Base-by-base conservation (phyloP, 208 protist genomes). In the Porcisia hertigi region DNA sequence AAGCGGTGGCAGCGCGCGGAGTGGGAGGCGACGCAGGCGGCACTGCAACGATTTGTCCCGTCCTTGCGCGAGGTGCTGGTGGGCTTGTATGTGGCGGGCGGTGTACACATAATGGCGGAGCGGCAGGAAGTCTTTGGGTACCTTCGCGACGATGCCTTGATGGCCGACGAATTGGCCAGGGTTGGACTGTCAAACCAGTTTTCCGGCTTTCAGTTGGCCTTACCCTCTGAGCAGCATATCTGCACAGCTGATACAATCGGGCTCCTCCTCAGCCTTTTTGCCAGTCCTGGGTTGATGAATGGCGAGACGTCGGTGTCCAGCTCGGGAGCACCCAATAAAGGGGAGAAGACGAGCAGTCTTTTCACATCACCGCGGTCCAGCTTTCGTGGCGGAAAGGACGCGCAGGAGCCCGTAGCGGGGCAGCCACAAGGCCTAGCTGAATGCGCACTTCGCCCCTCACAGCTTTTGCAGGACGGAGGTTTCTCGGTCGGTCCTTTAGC, bases 201-300 rank as follows among this genome's bases (percentile, higher is more conserved):
- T 59, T 80, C 49, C 65, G 66, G 64, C 20, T 86, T 80, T 36
- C 77, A 80, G 43, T 63, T 81, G 58, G 75, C 77, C 11, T n/a
- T 82, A 73, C 82, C 77, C 12, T 81, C 77, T 11, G 82, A 86
- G 77, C 72, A 77, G 82, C 77, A 78, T 12, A 55, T 76, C 39
- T 78, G 77, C 25, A 57, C 82, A n/a, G 82, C 82, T 3, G 82
- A 86, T 64, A 71, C 77, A n/a, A 81, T 86, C 64, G 60, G 76
- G 16, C 74, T 82, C 53, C 71, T 86, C 6, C 54, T 82, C 69
- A 45, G 71, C 3, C 60, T 86, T 25, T 66, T 82, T 54, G 54
- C 73, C 3, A 54, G 23, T 41, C 14, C 52, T 1, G 69, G 53
- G 43, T 60, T 58, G 16, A 3, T 52, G 18, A 11, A 14, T 20